Conservation (phyloP, 805 yeast species). For the Candida bentonensis region DNA sequence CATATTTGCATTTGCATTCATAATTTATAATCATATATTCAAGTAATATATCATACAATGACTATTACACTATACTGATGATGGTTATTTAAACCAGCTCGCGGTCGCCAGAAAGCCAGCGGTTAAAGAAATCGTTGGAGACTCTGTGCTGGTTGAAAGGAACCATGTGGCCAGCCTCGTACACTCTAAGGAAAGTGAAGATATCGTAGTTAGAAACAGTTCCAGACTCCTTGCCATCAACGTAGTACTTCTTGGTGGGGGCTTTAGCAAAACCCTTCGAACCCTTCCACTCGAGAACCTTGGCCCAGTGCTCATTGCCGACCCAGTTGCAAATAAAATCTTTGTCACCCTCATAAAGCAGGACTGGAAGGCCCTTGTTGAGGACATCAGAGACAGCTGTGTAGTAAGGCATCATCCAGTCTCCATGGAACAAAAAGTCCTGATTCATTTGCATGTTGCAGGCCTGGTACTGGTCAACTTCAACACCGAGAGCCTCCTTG, state of each 20-base stretch:
- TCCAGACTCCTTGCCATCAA: slow-evolving; percentile 39
- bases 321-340: slow-evolving; percentile 90
- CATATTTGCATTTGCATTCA: too few relatives aligned
- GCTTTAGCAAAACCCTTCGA: slow-evolving; percentile 31
- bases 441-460: slow-evolving; percentile 71
- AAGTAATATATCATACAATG: too few relatives aligned
- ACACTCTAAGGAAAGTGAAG: slow-evolving; percentile 69
- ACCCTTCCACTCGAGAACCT: slow-evolving; percentile 52
- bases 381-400: slow-evolving; percentile 42
- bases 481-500: slow-evolving; percentile 65
- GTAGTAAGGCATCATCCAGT: slow-evolving; percentile 54
- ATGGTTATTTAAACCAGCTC: slow-evolving; percentile 6
- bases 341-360: slow-evolving; percentile 85
- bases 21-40: too few relatives aligned
- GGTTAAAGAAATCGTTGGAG: slow-evolving; percentile 71
- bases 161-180: slow-evolving; percentile 89
- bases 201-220: slow-evolving; percentile 45
- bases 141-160: slow-evolving; percentile 78
- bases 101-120: slow-evolving; percentile 67
- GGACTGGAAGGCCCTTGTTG: slow-evolving; percentile 59
- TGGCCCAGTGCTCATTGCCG: slow-evolving; percentile 81
- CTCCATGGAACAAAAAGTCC: slow-evolving; percentile 57
- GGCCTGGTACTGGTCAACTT: slow-evolving; percentile 53
- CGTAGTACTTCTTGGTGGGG: slow-evolving; percentile 17
- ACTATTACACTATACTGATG: too few relatives aligned